These are phyloP conservation scores for Ustilago curta DNA, from an alignment of 1,284 basidiomycete species.

Conservation along the genomic window DNA sequence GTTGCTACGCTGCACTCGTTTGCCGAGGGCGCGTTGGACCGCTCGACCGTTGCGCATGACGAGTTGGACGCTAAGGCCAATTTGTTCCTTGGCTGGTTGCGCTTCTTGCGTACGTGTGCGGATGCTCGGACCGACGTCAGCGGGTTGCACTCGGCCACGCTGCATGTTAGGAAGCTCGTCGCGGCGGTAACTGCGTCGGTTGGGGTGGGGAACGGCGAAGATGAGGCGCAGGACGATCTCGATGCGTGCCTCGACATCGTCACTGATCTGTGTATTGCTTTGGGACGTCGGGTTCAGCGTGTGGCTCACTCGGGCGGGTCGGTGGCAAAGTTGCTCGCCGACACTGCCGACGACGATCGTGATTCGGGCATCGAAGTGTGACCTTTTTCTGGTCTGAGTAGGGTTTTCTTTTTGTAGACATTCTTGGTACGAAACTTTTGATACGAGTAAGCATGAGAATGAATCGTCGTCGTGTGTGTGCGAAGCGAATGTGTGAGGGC, in stretches of 20 bases:
- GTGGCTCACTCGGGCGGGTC: neutral
- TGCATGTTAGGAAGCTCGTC: constrained; percentile 29
- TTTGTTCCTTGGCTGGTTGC: constrained; percentile 52
- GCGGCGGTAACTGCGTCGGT: constrained; percentile 14
- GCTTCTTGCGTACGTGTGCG: constrained; percentile 52
- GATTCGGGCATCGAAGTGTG: constrained; percentile 39
- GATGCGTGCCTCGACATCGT: constrained; percentile 23
- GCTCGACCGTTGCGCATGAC: constrained; percentile 11
- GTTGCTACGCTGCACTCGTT: constrained; percentile 27
- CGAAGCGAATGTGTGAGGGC: neutral
- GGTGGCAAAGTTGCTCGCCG: constrained; percentile 16
- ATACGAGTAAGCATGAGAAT: neutral
- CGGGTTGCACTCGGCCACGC: constrained; percentile 20
- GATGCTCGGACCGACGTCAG: constrained; percentile 7
- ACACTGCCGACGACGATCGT: constrained; percentile 11
- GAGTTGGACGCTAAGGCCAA: constrained; percentile 50
- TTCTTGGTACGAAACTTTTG: no score
- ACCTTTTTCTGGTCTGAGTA: neutral
- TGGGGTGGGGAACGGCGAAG: neutral
- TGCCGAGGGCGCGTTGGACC: neutral
- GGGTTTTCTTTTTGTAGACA: neutral
- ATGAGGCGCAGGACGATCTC: constrained; percentile 10
- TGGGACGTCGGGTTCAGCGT: constrained; percentile 25
- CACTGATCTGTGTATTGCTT: constrained; percentile 37
- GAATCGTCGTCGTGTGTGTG: neutral